Base-by-base conservation (phyloP, 129 eudicot species). In the Apium graveolens region DNA sequence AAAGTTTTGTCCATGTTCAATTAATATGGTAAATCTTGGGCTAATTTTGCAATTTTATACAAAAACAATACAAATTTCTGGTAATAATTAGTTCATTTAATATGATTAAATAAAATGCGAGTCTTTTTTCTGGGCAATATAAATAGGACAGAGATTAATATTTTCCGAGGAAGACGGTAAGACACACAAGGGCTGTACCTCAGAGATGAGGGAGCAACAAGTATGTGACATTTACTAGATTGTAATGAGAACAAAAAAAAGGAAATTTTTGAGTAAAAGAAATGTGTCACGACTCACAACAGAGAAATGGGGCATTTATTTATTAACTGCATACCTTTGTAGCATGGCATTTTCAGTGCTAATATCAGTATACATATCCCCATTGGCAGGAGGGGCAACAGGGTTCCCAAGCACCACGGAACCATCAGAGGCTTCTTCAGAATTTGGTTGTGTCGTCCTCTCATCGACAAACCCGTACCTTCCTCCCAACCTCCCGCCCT, bases 351-450 rank as follows among this genome's bases (percentile, higher is more conserved):
- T 94, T 86, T 94, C 97, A 10, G 97, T 83, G 87, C 97, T 94
- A 79, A 90, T 87, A 90, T 94, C 98, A 48, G 96, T 83, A 81
- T 91, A 87, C 83, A 87, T 84, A 82, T 94, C 97, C 82, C 97
- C 98, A 66, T 94, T 94, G 69, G 76, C 89, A 53, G 97, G 96
- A 37, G 97, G 98, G 27, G 97, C 98, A 78, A 94, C 97, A 77
- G 98, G 97, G 82, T 73, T 87, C n/a, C 96, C 98, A 9, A 94
- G 88, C 65, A 94, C 92, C 79, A 94, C 98, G 1, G 88, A 84
- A 77, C 96, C 98, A 88, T 88, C 98, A 39, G 91, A 71, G 78
- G 63, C 79, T 75, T 90, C 69, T 69, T 85, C 93, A 16, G 88
- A 65, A 51, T 12, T 81, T 26, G 82, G 18, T 80, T 81, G 92